Conservation (phyloP, 2,329 filamentous ascomycete genomes). For the Phialocephala subalpina region DNA sequence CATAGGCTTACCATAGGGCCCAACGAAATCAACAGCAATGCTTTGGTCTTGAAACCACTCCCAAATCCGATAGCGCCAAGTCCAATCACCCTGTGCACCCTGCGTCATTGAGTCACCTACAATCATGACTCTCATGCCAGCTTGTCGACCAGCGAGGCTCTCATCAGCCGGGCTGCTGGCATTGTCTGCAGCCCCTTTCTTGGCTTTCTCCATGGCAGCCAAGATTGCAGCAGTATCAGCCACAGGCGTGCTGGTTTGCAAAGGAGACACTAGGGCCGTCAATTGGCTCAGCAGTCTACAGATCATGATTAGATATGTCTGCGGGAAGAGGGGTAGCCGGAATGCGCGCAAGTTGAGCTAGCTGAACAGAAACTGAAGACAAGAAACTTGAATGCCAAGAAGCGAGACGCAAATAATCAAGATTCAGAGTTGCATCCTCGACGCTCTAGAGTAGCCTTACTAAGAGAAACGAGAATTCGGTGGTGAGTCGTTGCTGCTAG, state of each 20-base stretch:
- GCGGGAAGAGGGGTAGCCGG: neutral
- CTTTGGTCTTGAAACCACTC: slow-evolving; percentile 46
- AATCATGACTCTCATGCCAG: slow-evolving; percentile 39
- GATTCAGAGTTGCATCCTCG: too few species aligned
- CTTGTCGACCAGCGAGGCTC: slow-evolving; percentile 1
- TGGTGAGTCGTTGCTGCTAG: too few species aligned
- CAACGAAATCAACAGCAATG: slow-evolving; percentile 44
- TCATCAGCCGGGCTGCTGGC: neutral
- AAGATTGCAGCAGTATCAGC: neutral
- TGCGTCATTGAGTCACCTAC: slow-evolving; percentile 51
- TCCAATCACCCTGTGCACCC: slow-evolving; percentile 50
- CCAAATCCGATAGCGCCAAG: slow-evolving; percentile 52
- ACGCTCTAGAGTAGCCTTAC: too few species aligned
- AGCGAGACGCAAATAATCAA: too few species aligned
- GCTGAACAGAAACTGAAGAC: too few species aligned
- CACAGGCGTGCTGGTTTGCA: neutral
- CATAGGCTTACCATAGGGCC: slow-evolving; percentile 59
- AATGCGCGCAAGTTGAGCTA: neutral
- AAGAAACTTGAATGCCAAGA: too few species aligned
- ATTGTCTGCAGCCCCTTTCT: neutral
- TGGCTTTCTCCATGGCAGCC: neutral
- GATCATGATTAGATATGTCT: neutral
- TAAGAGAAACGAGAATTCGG: too few species aligned
- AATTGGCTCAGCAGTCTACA: neutral
- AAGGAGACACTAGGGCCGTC: neutral